A percentile compares a stretch with the other conserved stretches of the same genome.
These are phyloP conservation scores for Hygrophorus russula DNA, from an alignment of 768 basidiomycete genomes.

Conservation along the genomic window DNA sequence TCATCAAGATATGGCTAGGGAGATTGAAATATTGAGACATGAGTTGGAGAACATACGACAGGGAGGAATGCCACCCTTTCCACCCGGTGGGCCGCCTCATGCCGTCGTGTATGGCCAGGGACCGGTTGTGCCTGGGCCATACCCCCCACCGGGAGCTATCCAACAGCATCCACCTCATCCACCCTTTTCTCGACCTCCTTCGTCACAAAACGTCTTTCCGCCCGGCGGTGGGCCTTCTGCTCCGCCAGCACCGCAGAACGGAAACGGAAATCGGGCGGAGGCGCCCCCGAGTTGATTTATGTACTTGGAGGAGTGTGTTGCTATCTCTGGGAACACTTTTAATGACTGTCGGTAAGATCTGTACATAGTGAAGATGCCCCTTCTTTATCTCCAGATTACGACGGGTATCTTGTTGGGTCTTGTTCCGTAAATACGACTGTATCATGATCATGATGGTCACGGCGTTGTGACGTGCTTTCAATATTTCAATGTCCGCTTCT, in stretches of 20 bases:
- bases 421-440: background rate
- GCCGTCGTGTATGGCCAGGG: conserved; percentile 40
- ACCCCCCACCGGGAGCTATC: conserved; percentile 34
- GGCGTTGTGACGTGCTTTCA: too few species aligned
- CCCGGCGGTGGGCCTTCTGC: conserved; percentile 25
- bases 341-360: too few species aligned
- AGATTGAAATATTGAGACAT: conserved; percentile 68
- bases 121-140: conserved; percentile 31
- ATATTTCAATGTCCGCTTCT: conserved; percentile 6
- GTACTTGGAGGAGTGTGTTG: background rate
- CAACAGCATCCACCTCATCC: conserved; percentile 25
- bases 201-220: conserved; percentile 49
- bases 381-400: background rate
- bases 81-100: conserved; percentile 35
- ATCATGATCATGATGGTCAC: background rate
- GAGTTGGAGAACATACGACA: conserved; percentile 60
- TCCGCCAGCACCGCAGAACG: conserved; percentile 30
- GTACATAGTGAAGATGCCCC: background rate
- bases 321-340: background rate
- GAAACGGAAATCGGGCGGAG: conserved; percentile 32
- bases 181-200: conserved; percentile 42
- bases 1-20: conserved; percentile 67
- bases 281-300: conserved; percentile 25
- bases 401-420: conserved; percentile 5
- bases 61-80: conserved; percentile 40